Evolutionary conservation across 1,139 yeast species (phyloP), one percentile per base, ranked within the genome.

Genomic region (Spencermartinsiella ligniputridi): DNA sequence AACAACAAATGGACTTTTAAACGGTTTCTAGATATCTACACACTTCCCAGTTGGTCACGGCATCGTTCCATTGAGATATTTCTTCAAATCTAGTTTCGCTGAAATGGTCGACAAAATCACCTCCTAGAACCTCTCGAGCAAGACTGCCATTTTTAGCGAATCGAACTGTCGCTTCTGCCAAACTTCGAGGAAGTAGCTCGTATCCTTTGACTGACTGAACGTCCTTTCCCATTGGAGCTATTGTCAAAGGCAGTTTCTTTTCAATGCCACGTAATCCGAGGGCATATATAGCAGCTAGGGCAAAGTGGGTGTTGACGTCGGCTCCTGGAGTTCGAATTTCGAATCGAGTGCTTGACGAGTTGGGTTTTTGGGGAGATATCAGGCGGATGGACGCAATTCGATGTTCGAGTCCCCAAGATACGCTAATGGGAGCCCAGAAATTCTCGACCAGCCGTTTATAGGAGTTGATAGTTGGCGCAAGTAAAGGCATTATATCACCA

Each of bases 261-360:
- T 55, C 50, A 29, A 66, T 63, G 2, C 70, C 70, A 15, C 64
- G 49, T 40, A 57, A 45, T 1, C 70, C 70, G 12, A 63, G 53
- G 1, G 66, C 69, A 37, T 62, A 53, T 24, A 66, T 54, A 15
- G 68, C 69, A 3, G 68, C 56, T 46, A 66, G 50, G 9, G 70
- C 69, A 43, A 61, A 64, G 45, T 66, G 69, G 8, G 65, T 55
- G 33, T 61, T 57, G 15, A 64, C 64, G 42, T 66, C 70, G 3
- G 70, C 70, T 12, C 70, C 70, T 3, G 70, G 70, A 9, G 67
- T 64, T 15, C 70, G 55, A 21, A 66, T 59, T 45, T 66, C 70
- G 25, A 66, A 55, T 15, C 69, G 50, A 9, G 68, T 63, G 22
- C 60, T 53, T 39, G 58, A 58, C 20, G 64, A 55, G 2, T 62